Evolutionary conservation across 495 filamentous ascomycete species (phyloP), one percentile per base, ranked within the genome.

Genomic region (Aspergillus diversus): DNA sequence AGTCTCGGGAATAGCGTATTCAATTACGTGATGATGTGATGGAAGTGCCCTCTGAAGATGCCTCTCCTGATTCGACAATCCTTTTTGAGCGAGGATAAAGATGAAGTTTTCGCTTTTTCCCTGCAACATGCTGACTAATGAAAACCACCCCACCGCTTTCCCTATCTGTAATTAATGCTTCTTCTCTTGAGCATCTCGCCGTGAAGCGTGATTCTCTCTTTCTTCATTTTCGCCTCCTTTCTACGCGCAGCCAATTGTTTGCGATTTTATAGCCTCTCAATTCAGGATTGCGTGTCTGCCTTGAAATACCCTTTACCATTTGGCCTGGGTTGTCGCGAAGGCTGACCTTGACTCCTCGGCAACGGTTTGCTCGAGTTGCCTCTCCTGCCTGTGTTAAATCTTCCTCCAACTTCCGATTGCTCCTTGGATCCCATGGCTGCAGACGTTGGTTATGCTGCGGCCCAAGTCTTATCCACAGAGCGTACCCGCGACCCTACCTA

Each of bases 401-500:
- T n/a, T 5, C 31, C 33, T 35, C 31, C 34, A 33, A 4, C 34
- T 32, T 39, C 21, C 12, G 15, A 21, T 55, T 48, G 5, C 46
- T 13, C 5, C 7, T 7, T n/a, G 61, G 42, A 54, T 32, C 62
- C 15, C 54, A 83, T 83, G 80, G 58, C 77, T 54, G 69, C 76
- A 43, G 76, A 80, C 52, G 66, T 77, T 8, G 63, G 71, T 27
- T 64, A 72, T 46, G 68, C 71, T n/a, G 78, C 75, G 11, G 57
- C 71, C 15, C 69, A 70, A 55, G 58, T 81, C 16, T 55, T 81
- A 6, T 75, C 77, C 9, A 70, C 75, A 54, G 76, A 78, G 57
- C 67, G 71, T 27, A 71, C 70, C 7, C 86, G 86, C 68, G 71
- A 85, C n/a, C 82, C 84, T 4, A 64, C 69, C 66, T 90, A 86